Percentiles rank a stretch among this genome's conserved stretches.
Evolutionary conservation across 148 eudicot species (phyloP).

Genomic region (Rhododendron ferrugineum): DNA sequence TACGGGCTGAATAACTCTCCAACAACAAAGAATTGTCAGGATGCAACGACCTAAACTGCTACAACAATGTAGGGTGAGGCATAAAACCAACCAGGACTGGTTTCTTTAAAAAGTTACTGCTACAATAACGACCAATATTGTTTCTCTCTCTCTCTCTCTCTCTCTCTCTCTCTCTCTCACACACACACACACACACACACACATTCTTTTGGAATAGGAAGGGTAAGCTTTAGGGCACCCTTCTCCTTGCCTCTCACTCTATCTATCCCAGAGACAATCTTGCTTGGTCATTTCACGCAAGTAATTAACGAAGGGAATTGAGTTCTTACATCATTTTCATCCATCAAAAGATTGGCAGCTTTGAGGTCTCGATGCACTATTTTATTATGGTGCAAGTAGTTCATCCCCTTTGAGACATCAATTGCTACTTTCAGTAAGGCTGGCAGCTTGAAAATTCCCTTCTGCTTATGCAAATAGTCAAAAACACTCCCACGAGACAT

Average conservation of each 20-base stretch:
- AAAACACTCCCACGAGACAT: conserved; percentile 77
- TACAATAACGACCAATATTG: neutral
- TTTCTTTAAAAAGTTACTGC: neutral
- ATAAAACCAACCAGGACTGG: neutral
- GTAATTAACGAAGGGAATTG: conserved; percentile 1
- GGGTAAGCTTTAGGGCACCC: neutral
- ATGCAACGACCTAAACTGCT: neutral
- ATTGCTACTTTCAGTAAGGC: conserved; percentile 61
- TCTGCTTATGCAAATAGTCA: conserved; percentile 68
- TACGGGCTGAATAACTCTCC: neutral
- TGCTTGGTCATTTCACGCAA: neutral
- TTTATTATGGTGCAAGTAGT: conserved; percentile 75
- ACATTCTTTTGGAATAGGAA: neutral
- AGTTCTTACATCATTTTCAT: conserved; percentile 63
- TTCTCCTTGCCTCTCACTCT: neutral
- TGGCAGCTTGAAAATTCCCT: conserved; percentile 53
- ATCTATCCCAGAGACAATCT: neutral
- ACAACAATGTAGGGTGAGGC: neutral
- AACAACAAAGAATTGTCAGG: neutral
- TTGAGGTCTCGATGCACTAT: conserved; percentile 87
- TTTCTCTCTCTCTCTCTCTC: too few relatives aligned
- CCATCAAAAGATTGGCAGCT: conserved; percentile 84
- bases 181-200: too few relatives aligned
- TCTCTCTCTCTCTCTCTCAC: too few relatives aligned
- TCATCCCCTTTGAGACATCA: conserved; percentile 82